Base-by-base conservation (phyloP, 2,329 filamentous ascomycete genomes). In the Rutstroemia sp. region DNA sequence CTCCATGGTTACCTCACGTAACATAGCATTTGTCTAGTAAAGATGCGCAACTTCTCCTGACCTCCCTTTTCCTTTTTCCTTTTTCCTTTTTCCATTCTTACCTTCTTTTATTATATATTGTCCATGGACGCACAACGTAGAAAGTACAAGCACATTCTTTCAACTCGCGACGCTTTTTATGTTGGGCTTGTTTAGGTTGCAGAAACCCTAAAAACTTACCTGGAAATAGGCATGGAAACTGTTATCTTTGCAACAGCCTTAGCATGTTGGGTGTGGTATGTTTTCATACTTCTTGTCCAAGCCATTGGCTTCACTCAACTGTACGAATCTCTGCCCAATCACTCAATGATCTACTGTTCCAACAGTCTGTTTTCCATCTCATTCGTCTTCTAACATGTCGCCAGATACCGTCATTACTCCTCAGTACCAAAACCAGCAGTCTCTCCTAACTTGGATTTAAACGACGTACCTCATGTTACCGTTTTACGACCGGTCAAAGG, bases 401-500 rank as follows among this genome's bases (percentile, higher is more conserved):
- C 1, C 27, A 80, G 83, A 60, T 80, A 81, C 64, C 76, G 75
- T 44, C 70, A 77, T 64, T 82, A 80, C 68, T 80, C 80, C 0
- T 71, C 70, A 1, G 73, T 72, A 3, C 78, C 78, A 2, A 67
- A 69, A n/a, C 70, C 75, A 5, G 74, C 81, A 5, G 68, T 79
- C 16, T 82, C 82, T 3, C 73, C 81, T 1, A 70, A 70, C 0
- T 72, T 85, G 1, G 71, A 73, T 4, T 66, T 73, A 42, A 69
- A 79, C 62, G 73, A 84, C 40, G 76, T 90, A 3, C 92, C 92
- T 16, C 85, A 89, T 73, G 80, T 99, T 65, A 97, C 94, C 34
- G 80, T 96, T 59, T 91, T 99, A 63, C 88, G 94, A 2, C 95
- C 94, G 0, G 86, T 96, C 62, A 97, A 96, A 73, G 94, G 92